These are phyloP conservation scores for Lepidium aucheri DNA, from an alignment of 345 rosid species.

Conservation along the genomic window DNA sequence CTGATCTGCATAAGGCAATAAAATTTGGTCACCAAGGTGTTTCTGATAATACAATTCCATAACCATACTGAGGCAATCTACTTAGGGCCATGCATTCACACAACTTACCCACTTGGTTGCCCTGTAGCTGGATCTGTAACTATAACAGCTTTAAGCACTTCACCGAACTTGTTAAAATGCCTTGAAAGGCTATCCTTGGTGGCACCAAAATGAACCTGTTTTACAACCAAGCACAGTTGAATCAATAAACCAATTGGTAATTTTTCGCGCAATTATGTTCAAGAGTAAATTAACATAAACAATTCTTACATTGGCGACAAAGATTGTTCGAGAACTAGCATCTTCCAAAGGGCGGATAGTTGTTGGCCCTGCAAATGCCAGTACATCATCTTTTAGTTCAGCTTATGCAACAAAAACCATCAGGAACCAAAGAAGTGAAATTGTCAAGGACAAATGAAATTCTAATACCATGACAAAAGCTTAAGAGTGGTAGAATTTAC, in stretches of 20 bases:
- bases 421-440: not conserved
- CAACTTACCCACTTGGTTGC: constrained; percentile 77
- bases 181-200: constrained; percentile 86
- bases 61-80: not conserved
- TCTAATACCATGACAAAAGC: not conserved
- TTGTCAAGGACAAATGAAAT: not conserved
- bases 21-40: not conserved
- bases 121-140: constrained; percentile 86
- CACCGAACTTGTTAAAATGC: constrained; percentile 89
- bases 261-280: not conserved
- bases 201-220: constrained; percentile 95
- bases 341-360: constrained; percentile 64
- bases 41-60: not conserved
- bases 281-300: not conserved
- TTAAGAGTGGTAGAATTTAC: not conserved
- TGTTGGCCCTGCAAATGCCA: constrained; percentile 40
- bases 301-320: constrained; percentile 73
- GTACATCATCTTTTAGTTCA: constrained; percentile 8
- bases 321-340: constrained; percentile 81
- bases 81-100: not conserved
- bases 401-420: not conserved
- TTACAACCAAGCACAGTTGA: constrained; percentile 2
- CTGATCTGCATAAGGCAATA: constrained; percentile 52
- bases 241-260: not conserved
- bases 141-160: constrained; percentile 79